phyloP scores from a whole-genome alignment of 495 filamentous ascomycete genomes.

The Aspergillus asperescens region DNA sequence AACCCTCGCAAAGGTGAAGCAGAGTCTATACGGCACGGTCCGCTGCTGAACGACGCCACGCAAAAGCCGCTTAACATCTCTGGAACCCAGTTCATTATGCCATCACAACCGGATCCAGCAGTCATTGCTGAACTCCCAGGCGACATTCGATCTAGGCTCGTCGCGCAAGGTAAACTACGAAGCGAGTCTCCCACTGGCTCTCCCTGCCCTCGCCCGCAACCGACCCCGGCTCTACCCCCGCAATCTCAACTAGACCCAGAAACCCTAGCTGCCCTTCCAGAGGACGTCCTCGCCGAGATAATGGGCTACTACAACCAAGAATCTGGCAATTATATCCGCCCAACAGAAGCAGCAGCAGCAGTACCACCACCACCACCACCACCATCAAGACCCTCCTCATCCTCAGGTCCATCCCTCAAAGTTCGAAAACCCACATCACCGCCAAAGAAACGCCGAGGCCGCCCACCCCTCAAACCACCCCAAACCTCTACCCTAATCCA shows the following conservation, averaged over 20 bases:
- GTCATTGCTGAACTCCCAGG: slow-evolving; percentile 71
- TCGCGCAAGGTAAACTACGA: slow-evolving; percentile 43
- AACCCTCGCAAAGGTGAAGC: slow-evolving; percentile 64
- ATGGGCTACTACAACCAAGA: slow-evolving; percentile 56
- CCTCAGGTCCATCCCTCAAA: slow-evolving; percentile 24
- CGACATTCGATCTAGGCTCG: slow-evolving; percentile 73
- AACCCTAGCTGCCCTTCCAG: slow-evolving; percentile 69
- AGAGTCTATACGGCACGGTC: slow-evolving; percentile 38
- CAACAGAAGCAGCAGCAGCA: slow-evolving; percentile 28
- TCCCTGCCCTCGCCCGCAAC: slow-evolving; percentile 23
- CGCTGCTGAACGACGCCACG: slow-evolving; percentile 49
- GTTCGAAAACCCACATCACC: slow-evolving; percentile 50
- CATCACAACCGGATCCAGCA: slow-evolving; percentile 67
- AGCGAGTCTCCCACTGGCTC: slow-evolving; percentile 23
- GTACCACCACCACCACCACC: slow-evolving; percentile 31
- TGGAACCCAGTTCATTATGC: slow-evolving; percentile 86
- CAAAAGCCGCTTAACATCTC: slow-evolving; percentile 66
- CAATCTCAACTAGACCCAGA: slow-evolving; percentile 66
- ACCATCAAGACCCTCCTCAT: slow-evolving; percentile 35
- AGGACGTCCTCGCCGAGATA: slow-evolving; percentile 77
- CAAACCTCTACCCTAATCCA: slow-evolving; percentile 51
- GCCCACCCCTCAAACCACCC: slow-evolving; percentile 36
- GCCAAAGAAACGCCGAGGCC: slow-evolving; percentile 53
- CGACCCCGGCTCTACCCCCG: slow-evolving; percentile 33
- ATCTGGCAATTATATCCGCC: slow-evolving; percentile 19